Evolutionary conservation across 495 filamentous ascomycete genomes (phyloP), one percentile per base, ranked within the genome.

Genomic region (Xylaria intraflava): DNA sequence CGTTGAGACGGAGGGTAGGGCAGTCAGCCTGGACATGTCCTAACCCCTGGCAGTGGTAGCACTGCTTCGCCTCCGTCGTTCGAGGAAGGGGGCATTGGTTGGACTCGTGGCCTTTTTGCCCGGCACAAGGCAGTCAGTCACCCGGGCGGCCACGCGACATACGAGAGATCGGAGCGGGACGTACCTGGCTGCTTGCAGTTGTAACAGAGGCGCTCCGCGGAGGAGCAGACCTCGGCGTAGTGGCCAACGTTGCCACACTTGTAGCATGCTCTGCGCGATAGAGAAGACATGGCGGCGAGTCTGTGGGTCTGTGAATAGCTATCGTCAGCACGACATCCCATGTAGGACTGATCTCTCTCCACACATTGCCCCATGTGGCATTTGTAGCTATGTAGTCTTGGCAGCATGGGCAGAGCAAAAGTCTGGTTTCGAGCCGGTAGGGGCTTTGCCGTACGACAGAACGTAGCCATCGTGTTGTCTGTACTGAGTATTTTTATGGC

Each of bases 241-340:
- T 99, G 93, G 72, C 93, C 93, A 69, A 99, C 90, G 67, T 96
- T 95, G 74, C 94, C 94, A 79, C 94, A 99, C 78, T 99, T 99
- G 82, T 96, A 99, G 83, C 94, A 99, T 57, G 92, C 94, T 72
- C 94, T 88, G 71, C 93, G 89, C 69, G 90, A 92, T 67, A 96
- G 81, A 62, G 94, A 95, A 76, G 91, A 92, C 84, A 90, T 93
- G 58, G 61, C 70, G 62, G 69, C 51, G 55, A 67, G 58, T 61
- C 53, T 66, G 58, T 66, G 63, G 46, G 57, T 71, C 70, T 73
- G 69, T 65, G 59, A 52, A 40, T 46, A 53, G 62, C 66, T 58
- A 66, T 67, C 54, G 55, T 70, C 61, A 74, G 69, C 66, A 61
- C 57, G 53, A 50, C 60, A 64, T 51, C 58, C 69, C 42, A 67